Conservation (phyloP, 331 rosid genomes). For the Malus hybrid region DNA sequence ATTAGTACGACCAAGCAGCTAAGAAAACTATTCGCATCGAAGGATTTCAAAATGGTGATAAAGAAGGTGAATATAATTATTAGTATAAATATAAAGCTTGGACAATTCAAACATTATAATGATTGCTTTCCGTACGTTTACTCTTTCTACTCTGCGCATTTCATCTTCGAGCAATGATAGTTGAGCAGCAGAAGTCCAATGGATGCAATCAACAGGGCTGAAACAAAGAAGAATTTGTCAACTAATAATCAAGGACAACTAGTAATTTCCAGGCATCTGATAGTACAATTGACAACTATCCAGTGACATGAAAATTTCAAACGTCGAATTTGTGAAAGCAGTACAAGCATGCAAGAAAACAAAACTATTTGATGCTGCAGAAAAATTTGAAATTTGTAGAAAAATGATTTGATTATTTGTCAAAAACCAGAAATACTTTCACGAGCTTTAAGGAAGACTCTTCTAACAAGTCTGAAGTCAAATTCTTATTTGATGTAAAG, state of each 20-base stretch:
- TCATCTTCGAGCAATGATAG: slow-evolving; percentile 92
- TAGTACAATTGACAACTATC: background rate
- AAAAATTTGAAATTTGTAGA: background rate
- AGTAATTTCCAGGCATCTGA: background rate
- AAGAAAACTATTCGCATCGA: background rate
- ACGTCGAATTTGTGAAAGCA: background rate
- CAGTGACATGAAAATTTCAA: background rate
- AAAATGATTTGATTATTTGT: background rate
- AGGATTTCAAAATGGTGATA: slow-evolving; percentile 5
- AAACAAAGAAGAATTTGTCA: slow-evolving; percentile 16
- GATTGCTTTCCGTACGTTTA: slow-evolving; percentile 54
- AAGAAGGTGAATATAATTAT: background rate
- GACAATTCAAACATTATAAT: background rate
- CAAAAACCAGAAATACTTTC: background rate
- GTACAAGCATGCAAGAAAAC: background rate
- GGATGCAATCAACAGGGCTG: slow-evolving; percentile 99
- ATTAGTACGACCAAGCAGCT: slow-evolving; percentile 12
- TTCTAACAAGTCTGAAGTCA: background rate
- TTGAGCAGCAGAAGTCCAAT: slow-evolving; percentile 98
- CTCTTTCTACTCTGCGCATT: slow-evolving; percentile 96
- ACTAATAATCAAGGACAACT: background rate
- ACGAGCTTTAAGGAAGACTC: no score
- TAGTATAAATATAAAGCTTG: background rate
- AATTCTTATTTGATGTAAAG: background rate
- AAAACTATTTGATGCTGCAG: background rate